These are phyloP conservation scores for Apiotrichum akiyoshidainum DNA, from an alignment of 1,284 basidiomycete species.

Conservation along the genomic window DNA sequence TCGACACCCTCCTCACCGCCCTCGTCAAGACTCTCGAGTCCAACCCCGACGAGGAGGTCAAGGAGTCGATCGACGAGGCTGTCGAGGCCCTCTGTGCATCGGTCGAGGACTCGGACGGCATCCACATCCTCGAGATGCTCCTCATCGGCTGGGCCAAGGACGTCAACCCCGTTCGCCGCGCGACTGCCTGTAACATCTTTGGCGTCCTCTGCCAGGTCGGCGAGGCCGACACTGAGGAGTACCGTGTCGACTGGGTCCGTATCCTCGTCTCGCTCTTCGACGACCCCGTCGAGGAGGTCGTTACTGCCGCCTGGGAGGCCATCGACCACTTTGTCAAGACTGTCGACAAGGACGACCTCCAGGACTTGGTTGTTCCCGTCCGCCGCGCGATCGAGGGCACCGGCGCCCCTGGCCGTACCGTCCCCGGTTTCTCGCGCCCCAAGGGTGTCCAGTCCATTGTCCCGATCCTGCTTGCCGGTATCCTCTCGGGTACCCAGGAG, in stretches of 20 bases:
- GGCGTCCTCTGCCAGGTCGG: constrained; percentile 76
- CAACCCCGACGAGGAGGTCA: constrained; percentile 66
- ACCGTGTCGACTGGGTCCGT: constrained; percentile 93
- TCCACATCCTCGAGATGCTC: constrained; percentile 82
- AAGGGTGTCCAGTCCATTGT: constrained; percentile 87
- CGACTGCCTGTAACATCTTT: constrained; percentile 74
- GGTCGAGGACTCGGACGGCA: constrained; percentile 75
- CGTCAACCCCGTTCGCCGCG: constrained; percentile 65
- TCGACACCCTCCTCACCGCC: constrained; percentile 71
- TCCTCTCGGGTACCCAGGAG: constrained; percentile 55
- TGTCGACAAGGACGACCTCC: constrained; percentile 86
- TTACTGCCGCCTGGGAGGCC: constrained; percentile 77
- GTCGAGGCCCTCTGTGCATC: constrained; percentile 57
- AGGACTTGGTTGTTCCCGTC: constrained; percentile 81
- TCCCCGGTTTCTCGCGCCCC: constrained; percentile 83
- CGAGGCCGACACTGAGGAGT: constrained; percentile 69
- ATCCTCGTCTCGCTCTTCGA: constrained; percentile 83
- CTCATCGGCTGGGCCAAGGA: constrained; percentile 87
- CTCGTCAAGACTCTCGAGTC: constrained; percentile 65
- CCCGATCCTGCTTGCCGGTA: constrained; percentile 82
- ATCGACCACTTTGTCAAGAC: constrained; percentile 88
- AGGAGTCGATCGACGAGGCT: constrained; percentile 70
- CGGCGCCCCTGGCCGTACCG: constrained; percentile 70
- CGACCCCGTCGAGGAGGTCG: constrained; percentile 69
- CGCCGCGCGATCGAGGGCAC: constrained; percentile 83